Evolutionary conservation across 441 rosid species (phyloP), one percentile per base, ranked within the genome.

Genomic region (Gossypium laxum): DNA sequence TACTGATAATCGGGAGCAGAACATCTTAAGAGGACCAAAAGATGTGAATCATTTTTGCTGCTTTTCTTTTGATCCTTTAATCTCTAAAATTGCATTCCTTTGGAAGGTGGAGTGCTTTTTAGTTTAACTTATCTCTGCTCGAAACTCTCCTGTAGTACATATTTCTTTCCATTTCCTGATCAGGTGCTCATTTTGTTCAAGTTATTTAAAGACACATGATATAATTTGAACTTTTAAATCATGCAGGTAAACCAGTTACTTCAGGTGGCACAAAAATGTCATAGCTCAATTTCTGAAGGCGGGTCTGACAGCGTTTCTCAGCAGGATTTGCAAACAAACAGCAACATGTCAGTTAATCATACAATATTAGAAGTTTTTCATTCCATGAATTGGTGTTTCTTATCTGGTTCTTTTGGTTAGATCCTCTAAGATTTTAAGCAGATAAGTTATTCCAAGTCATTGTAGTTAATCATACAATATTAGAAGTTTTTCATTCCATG

Each of bases 231-330:
- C 19, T 57, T 61, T 24, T 58, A 61, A 64, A 64, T 71, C 30
- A 51, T 84, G 77, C 81, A 95, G 99, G 98, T 95, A 63, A 91
- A 85, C 84, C 95, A 92, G 75, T 77, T 92, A 76, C 88, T 95
- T 63, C 96, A 92, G 85, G 97, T 95, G 71, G 99, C 93, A 1
- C 96, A 92, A 72, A 95, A 92, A 74, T 95, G 99, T 69, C 98
- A 95, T 81, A 95, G 85, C 88, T 86, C 98, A 56, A 83, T 95
- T 50, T 78, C 93, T 80, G 95, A 89, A 82, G 81, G 96, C 79
- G 96, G 96, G 76, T 75, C 95, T 58, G 98, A 91, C 77, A 96
- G 98, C 65, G 84, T 86, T 45, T 93, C 91, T 74, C 95, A 86
- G 74, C 93, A 91, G 81, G 99, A 91, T 77, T 79, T 89, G 82